Evolutionary conservation across 140 eudicot species (phyloP).

Genomic region (Anethum foeniculum): DNA sequence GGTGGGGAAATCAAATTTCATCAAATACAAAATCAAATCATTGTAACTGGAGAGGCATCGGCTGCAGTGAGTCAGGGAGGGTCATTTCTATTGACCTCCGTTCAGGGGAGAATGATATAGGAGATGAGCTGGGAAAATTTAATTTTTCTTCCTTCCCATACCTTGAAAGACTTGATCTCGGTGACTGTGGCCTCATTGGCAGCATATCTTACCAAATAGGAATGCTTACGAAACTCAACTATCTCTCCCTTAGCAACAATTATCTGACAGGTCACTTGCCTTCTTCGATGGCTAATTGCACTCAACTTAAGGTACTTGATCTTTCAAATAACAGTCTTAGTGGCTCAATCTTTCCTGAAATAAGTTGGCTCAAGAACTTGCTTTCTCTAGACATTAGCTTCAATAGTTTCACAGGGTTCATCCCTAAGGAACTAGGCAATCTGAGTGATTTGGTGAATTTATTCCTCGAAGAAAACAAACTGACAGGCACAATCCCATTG

Average conservation of each 20-base stretch:
- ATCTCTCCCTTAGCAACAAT: neutral
- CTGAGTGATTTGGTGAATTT: neutral
- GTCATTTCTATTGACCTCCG: neutral
- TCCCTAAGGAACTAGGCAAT: neutral
- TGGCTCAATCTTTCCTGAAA: neutral
- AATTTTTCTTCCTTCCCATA: neutral
- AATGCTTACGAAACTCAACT: neutral
- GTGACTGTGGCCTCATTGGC: neutral
- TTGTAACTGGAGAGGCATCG: neutral
- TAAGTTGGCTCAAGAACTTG: neutral
- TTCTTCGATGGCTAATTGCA: neutral
- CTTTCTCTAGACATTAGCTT: neutral
- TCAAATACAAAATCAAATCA: neutral
- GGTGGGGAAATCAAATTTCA: neutral
- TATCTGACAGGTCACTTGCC: neutral
- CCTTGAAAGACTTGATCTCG: neutral
- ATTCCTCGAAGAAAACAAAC: neutral
- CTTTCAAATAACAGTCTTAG: constrained; percentile 1
- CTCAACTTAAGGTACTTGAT: neutral
- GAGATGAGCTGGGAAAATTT: neutral
- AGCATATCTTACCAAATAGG: neutral
- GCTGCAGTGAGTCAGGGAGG: neutral
- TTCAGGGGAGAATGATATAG: neutral
- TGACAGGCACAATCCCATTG: neutral
- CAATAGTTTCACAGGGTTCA: neutral